These are phyloP conservation scores for Esteya vermicola DNA, from an alignment of 2,329 filamentous ascomycete genomes.

Conservation along the genomic window DNA sequence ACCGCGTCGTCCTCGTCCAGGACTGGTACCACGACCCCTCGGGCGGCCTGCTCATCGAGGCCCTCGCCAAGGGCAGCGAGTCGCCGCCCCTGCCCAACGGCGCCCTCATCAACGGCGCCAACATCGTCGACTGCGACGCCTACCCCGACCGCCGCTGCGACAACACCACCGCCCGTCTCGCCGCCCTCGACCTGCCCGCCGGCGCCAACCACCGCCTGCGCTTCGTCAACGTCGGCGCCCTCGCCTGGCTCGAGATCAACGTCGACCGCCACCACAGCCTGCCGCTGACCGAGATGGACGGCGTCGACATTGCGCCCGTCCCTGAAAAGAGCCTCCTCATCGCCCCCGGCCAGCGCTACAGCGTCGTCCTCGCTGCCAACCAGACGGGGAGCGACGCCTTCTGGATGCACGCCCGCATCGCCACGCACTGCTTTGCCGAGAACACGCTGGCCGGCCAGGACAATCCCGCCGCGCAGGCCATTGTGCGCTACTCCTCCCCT, in stretches of 20 bases:
- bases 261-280: slow-evolving; percentile 46
- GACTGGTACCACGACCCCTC: slow-evolving; percentile 55
- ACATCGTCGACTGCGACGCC: slow-evolving; percentile 23
- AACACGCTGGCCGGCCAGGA: slow-evolving; percentile 27
- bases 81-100: slow-evolving; percentile 49
- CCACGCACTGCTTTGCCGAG: slow-evolving; percentile 43
- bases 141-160: slow-evolving; percentile 28
- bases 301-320: slow-evolving; percentile 47
- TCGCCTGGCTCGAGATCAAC: slow-evolving; percentile 58
- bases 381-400: slow-evolving; percentile 36
- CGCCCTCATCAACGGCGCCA: slow-evolving; percentile 54
- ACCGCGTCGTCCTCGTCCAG: slow-evolving; percentile 49
- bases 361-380: slow-evolving; percentile 48
- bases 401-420: slow-evolving; percentile 50
- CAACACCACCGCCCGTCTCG: slow-evolving; percentile 20
- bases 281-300: slow-evolving; percentile 54
- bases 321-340: slow-evolving; percentile 48
- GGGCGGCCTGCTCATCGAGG: slow-evolving; percentile 31
- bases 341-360: slow-evolving; percentile 58
- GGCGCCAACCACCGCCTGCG: slow-evolving; percentile 49
- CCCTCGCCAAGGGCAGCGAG: slow-evolving; percentile 42
- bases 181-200: slow-evolving; percentile 31
- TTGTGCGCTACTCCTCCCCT: slow-evolving; percentile 28
- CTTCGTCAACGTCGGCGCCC: slow-evolving; percentile 56
- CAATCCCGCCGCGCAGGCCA: slow-evolving; percentile 30